Base-by-base conservation (phyloP, 805 yeast genomes). In the Tetrapisispora taiwanensis region DNA sequence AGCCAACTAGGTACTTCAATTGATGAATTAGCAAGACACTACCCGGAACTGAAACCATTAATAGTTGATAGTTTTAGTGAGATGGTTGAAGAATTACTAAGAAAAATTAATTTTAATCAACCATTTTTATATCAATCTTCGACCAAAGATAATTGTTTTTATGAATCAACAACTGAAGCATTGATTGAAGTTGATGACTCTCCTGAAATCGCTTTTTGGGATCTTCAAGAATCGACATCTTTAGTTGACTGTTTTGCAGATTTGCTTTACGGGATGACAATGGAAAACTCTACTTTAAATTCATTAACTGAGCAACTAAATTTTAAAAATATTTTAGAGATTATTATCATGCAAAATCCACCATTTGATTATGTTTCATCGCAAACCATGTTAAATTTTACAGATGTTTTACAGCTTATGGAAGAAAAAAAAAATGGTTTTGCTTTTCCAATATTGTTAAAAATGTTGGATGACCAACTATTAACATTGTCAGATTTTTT, bases 11-110 rank as follows among this genome's bases (percentile, higher is more conserved):
- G 94, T 1, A 67, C 74, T 24, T 71, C 81, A 0, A 71, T 88
- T 52, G 95, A 88, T 56, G 94, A 85, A 52, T 63, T 88, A 39
- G 79, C 84, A 2, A 74, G 95, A 55, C 96, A 89, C 56, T 86
- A 84, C 55, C 85, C 95, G 1, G 77, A 73, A 2, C 67, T 87
- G 47, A 78, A 83, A 41, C 79, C 83, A 0, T 54, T 63, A 0
- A 76, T 88, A 19, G 61, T 76, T 41, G 62, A 68, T 3, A 75
- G 76, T 42, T 64, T 79, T 39, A 63, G 68, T 2, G 51, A 54
- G 0, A 50, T 80, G n/a, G 66, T 81, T 1, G 61, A 67, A 22
- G 60, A 65, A 8, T 58, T 78, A 8, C 77, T 83, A 0, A 70
- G 71, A 1, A 52, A 57, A 14, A 53, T 56, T 2, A 46, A 52